Conservation (phyloP, 1,284 basidiomycete species). For the Takashimella tepidaria region DNA sequence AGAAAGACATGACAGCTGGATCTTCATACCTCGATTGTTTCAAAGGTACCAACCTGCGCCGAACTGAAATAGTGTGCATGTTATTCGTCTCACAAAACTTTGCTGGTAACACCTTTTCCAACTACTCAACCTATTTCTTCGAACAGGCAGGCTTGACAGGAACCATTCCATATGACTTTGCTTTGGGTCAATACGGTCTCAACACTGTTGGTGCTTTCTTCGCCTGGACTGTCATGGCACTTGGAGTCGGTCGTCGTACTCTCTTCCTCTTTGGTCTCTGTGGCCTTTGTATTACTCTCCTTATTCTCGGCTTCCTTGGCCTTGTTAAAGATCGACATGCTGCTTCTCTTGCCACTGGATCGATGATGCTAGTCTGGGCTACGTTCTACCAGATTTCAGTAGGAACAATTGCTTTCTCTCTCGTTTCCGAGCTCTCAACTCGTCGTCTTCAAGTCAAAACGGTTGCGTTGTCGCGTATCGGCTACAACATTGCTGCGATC, state of each 20-base stretch:
- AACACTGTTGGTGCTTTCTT: conserved; percentile 26
- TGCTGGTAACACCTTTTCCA: conserved; percentile 23
- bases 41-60: conserved; percentile 41
- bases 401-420: conserved; percentile 31
- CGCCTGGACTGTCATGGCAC: conserved; percentile 38
- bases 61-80: conserved; percentile 45
- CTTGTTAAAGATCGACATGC: conserved; percentile 9
- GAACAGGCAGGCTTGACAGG: conserved; percentile 44
- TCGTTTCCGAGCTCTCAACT: conserved; percentile 52
- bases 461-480: conserved; percentile 51
- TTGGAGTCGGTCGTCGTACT: conserved; percentile 37
- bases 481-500: conserved; percentile 48
- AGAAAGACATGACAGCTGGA: conserved; percentile 32
- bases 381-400: conserved; percentile 2
- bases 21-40: conserved; percentile 51
- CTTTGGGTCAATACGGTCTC: conserved; percentile 27
- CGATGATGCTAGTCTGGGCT: conserved; percentile 9
- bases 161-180: conserved; percentile 35
- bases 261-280: conserved; percentile 48
- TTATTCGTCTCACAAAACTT: conserved; percentile 16
- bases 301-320: conserved; percentile 25
- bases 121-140: conserved; percentile 42
- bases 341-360: conserved; percentile 5
- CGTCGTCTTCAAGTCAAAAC: conserved; percentile 53
- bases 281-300: conserved; percentile 43